phyloP scores from a whole-genome alignment of 179 eudicot genomes.

The Drosera spatulata region DNA sequence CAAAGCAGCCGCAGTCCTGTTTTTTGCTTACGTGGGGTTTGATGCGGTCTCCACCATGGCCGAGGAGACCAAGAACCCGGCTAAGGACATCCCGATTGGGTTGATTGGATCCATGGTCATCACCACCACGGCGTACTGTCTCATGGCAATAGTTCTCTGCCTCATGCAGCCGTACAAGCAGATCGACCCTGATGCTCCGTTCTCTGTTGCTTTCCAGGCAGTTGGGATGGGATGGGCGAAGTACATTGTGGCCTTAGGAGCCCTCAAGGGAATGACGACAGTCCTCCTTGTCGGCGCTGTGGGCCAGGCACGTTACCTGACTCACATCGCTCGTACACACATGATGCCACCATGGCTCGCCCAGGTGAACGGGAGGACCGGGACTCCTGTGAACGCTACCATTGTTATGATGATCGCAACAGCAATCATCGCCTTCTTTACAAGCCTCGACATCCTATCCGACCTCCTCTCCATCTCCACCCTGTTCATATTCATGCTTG shows the following conservation, averaged over 20 bases:
- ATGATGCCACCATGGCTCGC: conserved; percentile 77
- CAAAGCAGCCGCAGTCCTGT: conserved; percentile 59
- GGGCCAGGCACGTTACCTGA: conserved; percentile 72
- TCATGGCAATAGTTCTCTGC: conserved; percentile 45
- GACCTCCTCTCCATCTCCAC: conserved; percentile 16
- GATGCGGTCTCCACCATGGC: conserved; percentile 84
- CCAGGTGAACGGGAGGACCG: conserved; percentile 34
- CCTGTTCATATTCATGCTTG: conserved; percentile 49
- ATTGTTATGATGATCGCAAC: conserved; percentile 36
- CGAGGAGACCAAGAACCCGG: conserved; percentile 80
- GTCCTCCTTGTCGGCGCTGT: conserved; percentile 50
- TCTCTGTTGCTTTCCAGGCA: conserved; percentile 45
- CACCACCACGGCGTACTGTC: conserved; percentile 40
- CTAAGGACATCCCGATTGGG: conserved; percentile 67
- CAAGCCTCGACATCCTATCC: conserved; percentile 34
- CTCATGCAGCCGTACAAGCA: conserved; percentile 45
- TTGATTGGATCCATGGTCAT: conserved; percentile 62
- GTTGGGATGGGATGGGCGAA: conserved; percentile 76
- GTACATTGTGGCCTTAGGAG: conserved; percentile 62
- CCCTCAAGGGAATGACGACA: conserved; percentile 73
- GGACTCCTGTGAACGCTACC: conserved; percentile 67
- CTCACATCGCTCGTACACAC: conserved; percentile 79
- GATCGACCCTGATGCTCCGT: conserved; percentile 52
- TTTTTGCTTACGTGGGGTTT: conserved; percentile 75
- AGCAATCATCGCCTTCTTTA: conserved; percentile 47